Evolutionary conservation across 306 rosid genomes (phyloP), one percentile per base, ranked within the genome.

Genomic region (Alnus rubra): DNA sequence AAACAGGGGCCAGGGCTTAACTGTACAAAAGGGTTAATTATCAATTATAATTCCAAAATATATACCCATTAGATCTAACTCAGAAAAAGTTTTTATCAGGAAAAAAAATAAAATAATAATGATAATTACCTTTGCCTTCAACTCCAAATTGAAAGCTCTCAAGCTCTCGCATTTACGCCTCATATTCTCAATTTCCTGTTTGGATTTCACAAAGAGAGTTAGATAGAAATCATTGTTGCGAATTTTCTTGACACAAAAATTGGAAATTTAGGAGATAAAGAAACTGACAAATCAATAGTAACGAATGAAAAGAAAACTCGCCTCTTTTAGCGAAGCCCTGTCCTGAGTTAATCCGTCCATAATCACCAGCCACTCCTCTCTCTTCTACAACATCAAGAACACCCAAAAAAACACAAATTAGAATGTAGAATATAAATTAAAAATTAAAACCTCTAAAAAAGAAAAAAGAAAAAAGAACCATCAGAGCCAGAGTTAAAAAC

Each of bases 81-180:
- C 72, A 7, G 19, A 9, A 19, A 51, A 70, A 19, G 9, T 1
- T 7, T 23, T 23, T 23, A 23, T 23, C 28, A 23, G 28, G 28
- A 23, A 23, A 23, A 23, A 23, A 23, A 23, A 23, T 23, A 23
- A 23, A 23, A 23, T 23, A 23, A 23, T 23, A 1, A 42, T 2
- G 76, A 39, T 50, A 68, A 70, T 19, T 23, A 89, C 98, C 94
- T 83, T 87, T 6, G 86, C 84, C 74, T 87, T 86, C 81, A 89
- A 44, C 80, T 69, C 77, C 69, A 55, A 71, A 83, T 88, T 89
- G 31, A 30, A 59, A 23, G 83, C 71, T 35, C 74, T 71, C 58
- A 87, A 52, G 19, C 71, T 58, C 5, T 74, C 78, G 16, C 37
- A 58, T 53, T 78, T 47, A 50, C 68, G 44, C 56, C 79, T 69